Evolutionary conservation across 306 rosid species (phyloP).

Genomic region (Luffa acutangula): DNA sequence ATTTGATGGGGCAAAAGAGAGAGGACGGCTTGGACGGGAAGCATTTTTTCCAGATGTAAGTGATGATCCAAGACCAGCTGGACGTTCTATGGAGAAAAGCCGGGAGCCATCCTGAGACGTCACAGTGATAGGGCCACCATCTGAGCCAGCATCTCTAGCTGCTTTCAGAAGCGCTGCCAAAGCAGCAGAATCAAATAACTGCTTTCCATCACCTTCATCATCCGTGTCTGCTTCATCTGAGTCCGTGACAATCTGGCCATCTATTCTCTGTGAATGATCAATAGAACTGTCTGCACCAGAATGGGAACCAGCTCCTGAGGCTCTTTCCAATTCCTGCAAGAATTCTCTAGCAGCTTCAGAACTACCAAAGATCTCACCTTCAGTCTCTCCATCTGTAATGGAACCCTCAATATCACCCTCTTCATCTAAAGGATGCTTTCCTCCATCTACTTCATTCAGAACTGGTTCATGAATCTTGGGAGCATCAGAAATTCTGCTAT

Average conservation of each 20-base stretch:
- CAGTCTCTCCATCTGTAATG: conserved; percentile 43
- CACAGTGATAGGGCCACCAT: conserved; percentile 65
- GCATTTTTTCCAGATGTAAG: conserved; percentile 58
- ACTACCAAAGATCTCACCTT: conserved; percentile 50
- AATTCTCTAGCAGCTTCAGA: conserved; percentile 54
- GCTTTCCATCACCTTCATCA: conserved; percentile 77
- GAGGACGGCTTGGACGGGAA: conserved; percentile 41
- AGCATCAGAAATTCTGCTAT: conserved; percentile 10
- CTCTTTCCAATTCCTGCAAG: conserved; percentile 60
- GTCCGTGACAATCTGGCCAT: conserved; percentile 84
- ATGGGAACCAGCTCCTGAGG: conserved; percentile 33
- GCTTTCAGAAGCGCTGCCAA: conserved; percentile 92
- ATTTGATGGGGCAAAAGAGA: conserved; percentile 37
- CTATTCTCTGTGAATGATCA: conserved; percentile 50
- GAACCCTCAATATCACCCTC: conserved; percentile 35
- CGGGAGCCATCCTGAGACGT: conserved; percentile 79
- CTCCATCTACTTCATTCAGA: conserved; percentile 7
- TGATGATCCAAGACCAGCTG: conserved; percentile 93
- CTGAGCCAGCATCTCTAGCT: conserved; percentile 63
- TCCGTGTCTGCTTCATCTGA: conserved; percentile 80
- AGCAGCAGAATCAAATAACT: conserved; percentile 87
- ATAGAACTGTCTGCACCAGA: conserved; percentile 41
- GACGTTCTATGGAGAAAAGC: conserved; percentile 95
- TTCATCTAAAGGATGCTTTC: conserved; percentile 17
- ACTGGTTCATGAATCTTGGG: conserved; percentile 17